Percentiles rank a stretch among this genome's conserved stretches.
These are phyloP conservation scores for Chaetoscypha palmicola DNA, from an alignment of 2,329 filamentous ascomycete species.

Conservation along the genomic window DNA sequence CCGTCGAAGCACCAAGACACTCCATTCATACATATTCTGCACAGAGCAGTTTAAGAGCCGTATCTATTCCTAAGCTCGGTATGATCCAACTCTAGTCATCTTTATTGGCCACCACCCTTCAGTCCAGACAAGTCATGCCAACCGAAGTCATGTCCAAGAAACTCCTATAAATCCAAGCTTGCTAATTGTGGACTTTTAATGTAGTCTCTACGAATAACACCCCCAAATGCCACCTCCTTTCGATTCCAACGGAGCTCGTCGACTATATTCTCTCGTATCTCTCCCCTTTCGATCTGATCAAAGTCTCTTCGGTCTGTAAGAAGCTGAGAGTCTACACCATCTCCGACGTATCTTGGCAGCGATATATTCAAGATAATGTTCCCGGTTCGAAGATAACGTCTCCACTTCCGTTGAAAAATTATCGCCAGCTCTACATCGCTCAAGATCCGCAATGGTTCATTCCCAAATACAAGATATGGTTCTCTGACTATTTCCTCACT, in stretches of 20 bases:
- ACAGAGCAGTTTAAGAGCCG: too few relatives aligned
- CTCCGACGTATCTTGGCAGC: constrained; percentile 66
- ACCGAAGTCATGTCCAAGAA: too few relatives aligned
- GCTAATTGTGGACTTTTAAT: too few relatives aligned
- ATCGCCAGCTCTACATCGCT: constrained; percentile 62
- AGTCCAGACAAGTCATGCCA: too few relatives aligned
- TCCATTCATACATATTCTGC: too few relatives aligned
- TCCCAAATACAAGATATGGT: constrained; percentile 75
- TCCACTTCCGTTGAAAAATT: constrained; percentile 54
- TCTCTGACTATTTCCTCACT: constrained; percentile 64
- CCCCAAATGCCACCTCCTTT: constrained; percentile 34
- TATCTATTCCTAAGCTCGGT: too few relatives aligned
- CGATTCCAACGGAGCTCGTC: constrained; percentile 68
- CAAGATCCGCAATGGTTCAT: constrained; percentile 85
- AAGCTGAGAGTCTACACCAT: constrained; percentile 50
- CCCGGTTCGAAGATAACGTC: constrained; percentile 47
- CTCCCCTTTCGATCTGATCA: constrained; percentile 54
- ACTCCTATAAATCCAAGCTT: too few relatives aligned
- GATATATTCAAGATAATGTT: constrained; percentile 61
- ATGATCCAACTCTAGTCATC: too few relatives aligned
- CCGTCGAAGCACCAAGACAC: constrained; percentile 8
- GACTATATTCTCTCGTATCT: constrained; percentile 64
- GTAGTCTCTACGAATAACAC: not conserved
- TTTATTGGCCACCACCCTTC: too few relatives aligned
- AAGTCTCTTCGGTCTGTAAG: constrained; percentile 54